Base-by-base conservation (phyloP, 129 eudicot species). In the Chrysanthemum makinoi region DNA sequence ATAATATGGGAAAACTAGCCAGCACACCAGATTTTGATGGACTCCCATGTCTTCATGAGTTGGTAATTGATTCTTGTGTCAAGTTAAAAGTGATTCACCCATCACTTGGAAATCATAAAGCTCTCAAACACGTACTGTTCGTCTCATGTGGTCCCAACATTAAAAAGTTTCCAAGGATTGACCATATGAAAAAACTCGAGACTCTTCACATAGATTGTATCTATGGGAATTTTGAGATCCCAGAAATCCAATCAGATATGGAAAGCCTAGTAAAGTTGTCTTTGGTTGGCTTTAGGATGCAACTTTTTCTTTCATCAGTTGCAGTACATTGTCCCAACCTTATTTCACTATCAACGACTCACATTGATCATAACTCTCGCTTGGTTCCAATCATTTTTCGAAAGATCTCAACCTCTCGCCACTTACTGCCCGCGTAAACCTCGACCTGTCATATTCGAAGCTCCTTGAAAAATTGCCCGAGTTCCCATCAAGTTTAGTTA, bases 21-120 rank as follows among this genome's bases (percentile, higher is more conserved):
- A 22, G 11, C 30, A 72, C 77, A 26, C 77, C 77, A 18, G 68
- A 72, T 62, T 72, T 72, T 49, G 18, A 12, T 3, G 61, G 68
- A 30, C 51, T 50, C 28, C 72, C 46, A 3, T 33, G 51, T 35
- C 33, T 55, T 30, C 61, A 43, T 55, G 30, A 15, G 10, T 2
- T 68, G 46, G 44, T 5, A 16, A 2, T 69, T 24, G 0, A 2
- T 6, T 0, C 0, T 2, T 52, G 62, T 69, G 0, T 0, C 7
- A 2, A 14, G 57, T 52, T 69, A 16, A 48, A 28, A 52, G 62
- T 52, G 62, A 68, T 68, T 53, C 61, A 68, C 33, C 73, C 62
- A 51, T 54, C 62, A 69, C 73, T 69, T 69, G 63, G 73, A 69
- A 52, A 65, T 65, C 35, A 43, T 18, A 44, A 1, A 16, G 10